phyloP scores from a whole-genome alignment of 2,329 filamentous ascomycete genomes.

The Penicillium sp. region DNA sequence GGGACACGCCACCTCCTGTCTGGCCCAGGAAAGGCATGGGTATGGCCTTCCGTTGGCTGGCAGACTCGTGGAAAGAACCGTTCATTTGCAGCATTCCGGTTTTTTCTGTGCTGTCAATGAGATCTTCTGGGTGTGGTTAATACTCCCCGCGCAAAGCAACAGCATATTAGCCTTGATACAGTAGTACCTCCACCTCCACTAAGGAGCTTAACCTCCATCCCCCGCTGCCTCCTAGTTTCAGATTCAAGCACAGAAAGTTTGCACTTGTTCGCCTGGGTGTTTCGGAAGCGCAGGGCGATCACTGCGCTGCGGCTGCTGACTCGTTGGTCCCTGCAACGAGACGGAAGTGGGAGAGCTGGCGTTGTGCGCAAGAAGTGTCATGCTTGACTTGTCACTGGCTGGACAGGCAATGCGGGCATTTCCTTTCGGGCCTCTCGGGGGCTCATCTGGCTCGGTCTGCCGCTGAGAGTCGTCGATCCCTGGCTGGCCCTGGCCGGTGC shows the following conservation, averaged over 20 bases:
- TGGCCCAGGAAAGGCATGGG: background rate
- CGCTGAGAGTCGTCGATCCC: background rate
- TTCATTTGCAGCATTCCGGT: background rate
- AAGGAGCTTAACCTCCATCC: background rate
- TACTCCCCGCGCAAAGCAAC: background rate
- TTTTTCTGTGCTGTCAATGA: background rate
- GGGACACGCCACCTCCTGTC: conserved; percentile 3
- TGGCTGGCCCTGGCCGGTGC: background rate
- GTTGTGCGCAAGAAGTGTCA: background rate
- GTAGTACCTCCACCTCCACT: background rate
- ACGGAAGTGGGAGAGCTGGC: conserved; percentile 3
- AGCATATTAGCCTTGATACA: background rate
- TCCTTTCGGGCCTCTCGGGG: background rate
- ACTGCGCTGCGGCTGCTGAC: conserved; percentile 10
- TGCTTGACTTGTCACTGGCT: background rate
- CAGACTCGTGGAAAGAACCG: background rate
- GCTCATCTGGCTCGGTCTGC: background rate
- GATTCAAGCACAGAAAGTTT: conserved; percentile 5
- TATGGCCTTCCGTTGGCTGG: background rate
- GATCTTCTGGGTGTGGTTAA: background rate
- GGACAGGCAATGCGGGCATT: background rate
- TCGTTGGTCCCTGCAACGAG: conserved; percentile 9
- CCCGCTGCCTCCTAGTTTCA: background rate
- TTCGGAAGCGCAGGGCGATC: conserved; percentile 19
- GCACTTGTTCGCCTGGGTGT: conserved; percentile 13